Conservation (phyloP, 768 basidiomycete species). For the Mycena amicta region DNA sequence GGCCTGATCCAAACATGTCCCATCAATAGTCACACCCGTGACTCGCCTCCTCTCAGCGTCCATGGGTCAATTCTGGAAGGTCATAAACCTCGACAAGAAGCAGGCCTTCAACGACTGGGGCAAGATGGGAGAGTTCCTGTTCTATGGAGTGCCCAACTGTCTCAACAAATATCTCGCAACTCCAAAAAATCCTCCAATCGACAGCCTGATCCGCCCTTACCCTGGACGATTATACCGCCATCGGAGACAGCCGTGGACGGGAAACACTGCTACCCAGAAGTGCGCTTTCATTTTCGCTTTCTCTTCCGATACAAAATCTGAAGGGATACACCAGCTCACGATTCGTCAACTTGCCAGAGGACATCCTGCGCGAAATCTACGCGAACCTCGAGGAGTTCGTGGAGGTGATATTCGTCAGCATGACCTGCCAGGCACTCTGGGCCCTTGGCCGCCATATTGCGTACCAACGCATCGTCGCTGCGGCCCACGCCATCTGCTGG, state of each 20-base stretch:
- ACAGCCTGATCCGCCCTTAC: background rate
- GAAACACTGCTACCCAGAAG: no score
- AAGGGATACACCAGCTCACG: background rate
- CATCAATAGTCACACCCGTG: no score
- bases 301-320: no score
- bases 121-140: constrained; percentile 9
- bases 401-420: background rate
- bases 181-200: constrained; percentile 3
- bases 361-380: constrained; percentile 6
- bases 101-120: constrained; percentile 2
- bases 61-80: constrained; percentile 16
- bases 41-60: no score
- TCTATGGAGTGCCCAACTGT: background rate
- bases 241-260: no score
- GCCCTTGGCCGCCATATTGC: background rate
- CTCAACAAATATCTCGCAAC: background rate
- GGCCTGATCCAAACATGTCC: no score
- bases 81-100: constrained; percentile 13
- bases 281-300: no score
- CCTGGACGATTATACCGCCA: background rate
- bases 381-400: background rate
- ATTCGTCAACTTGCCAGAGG: constrained; percentile 3
- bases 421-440: constrained; percentile 11
- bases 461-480: background rate
- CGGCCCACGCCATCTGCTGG: background rate